Base-by-base conservation (phyloP, 495 filamentous ascomycete species). In the Saxophila tyrrhenica region DNA sequence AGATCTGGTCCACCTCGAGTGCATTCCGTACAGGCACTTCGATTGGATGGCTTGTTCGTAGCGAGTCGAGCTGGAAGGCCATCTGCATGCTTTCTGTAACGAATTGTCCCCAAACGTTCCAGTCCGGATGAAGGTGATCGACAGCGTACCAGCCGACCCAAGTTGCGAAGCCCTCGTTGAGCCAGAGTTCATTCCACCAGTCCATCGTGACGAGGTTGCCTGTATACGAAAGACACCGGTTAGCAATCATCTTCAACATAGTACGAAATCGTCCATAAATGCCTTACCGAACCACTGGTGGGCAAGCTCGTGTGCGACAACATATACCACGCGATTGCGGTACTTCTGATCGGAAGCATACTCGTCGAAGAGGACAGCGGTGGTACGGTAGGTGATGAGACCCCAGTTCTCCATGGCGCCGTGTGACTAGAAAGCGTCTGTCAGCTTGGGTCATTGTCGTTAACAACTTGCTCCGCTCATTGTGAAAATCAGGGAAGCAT, bases 201-300 rank as follows among this genome's bases (percentile, higher is more conserved):
- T 83, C 79, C 84, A 88, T 88, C 16, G 84, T 87, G 20, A 96
- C 92, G 17, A 96, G 79, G 65, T 98, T 95, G 25, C n/a, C n/a
- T n/a, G n/a, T n/a, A n/a, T n/a, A n/a, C n/a, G n/a, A n/a, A n/a
- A n/a, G n/a, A n/a, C n/a, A n/a, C n/a, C n/a, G n/a, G n/a, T n/a
- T n/a, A n/a, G n/a, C n/a, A n/a, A n/a, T n/a, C n/a, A n/a, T n/a
- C n/a, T n/a, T n/a, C n/a, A n/a, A n/a, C n/a, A n/a, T n/a, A n/a
- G n/a, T n/a, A n/a, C n/a, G n/a, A n/a, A n/a, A n/a, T n/a, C n/a
- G n/a, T n/a, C n/a, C n/a, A n/a, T n/a, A n/a, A n/a, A n/a, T n/a
- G n/a, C n/a, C n/a, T n/a, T n/a, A n/a, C 92, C 92, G 64, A 96
- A 98, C 92, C 92, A 98, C 72, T 97, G 92, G 68, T 98, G 92